Base-by-base conservation (phyloP, 1,284 basidiomycete genomes). In the Apiotrichum laibachii region DNA sequence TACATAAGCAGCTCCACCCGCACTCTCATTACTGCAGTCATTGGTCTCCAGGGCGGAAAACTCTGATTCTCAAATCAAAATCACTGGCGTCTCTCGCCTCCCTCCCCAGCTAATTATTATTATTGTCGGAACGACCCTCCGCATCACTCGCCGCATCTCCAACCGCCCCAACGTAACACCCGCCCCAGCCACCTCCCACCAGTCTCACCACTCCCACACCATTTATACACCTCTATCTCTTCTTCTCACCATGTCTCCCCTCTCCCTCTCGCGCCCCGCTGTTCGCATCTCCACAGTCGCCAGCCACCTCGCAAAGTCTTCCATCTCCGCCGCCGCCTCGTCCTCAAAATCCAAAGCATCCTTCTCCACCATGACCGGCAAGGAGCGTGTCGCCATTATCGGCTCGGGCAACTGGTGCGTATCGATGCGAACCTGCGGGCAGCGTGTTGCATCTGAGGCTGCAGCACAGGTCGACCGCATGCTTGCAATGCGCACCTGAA, bases 331-430 rank as follows among this genome's bases (percentile, higher is more conserved):
- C 21, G 51, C n/a, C n/a, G 46, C 47, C 19, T 31, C 44, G 55
- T 51, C 49, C 52, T 47, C 51, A n/a, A 51, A 18, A 16, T 37
- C 45, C 21, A 9, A 46, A 42, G 13, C 44, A 47, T 31, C 53
- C 18, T 13, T 19, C 11, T 26, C 53, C 40, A 55, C 52, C 26
- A 55, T 60, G 49, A 15, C 49, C 19, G 37, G 71, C 55, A 82
- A 81, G 69, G 82, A 83, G 70, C 81, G 79, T 66, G 79, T 85
- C 34, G 82, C 80, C 34, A 81, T 85, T 64, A 80, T 85, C 45
- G 84, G 84, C 12, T 78, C 77, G 13, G 78, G 79, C 18, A 79
- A 79, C 67, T 79, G 77, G 77, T 73, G 33, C 56, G 71, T 64
- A 19, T 13, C 19, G 2, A 40, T 35, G 21, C 3, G 26, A 46